Base-by-base conservation (phyloP, 1,139 yeast genomes). In the Taiozyma sp. region DNA sequence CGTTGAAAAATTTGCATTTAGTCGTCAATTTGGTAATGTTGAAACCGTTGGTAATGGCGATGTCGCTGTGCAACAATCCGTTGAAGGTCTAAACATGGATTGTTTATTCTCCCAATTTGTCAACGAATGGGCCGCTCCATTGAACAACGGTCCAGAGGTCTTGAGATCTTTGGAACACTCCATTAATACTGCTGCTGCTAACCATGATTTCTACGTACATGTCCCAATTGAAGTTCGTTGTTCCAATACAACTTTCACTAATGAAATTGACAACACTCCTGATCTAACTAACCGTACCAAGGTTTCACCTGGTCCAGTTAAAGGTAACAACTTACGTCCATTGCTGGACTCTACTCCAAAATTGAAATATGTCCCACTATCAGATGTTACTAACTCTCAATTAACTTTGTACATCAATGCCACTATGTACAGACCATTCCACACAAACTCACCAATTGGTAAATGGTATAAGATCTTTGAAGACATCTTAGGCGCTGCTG, bases 181-280 rank as follows among this genome's bases (percentile, higher is more conserved):
- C 6, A 87, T 92, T 49, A 65, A 75, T 36, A 72, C 70, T 13
- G 97, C 96, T 34, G 84, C 85, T 36, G 62, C 67, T 8, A 66
- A 70, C 8, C 82, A 81, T 47, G 82, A 81, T 30, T 92, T 78
- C 69, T 93, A 77, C 63, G 97, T 91, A 16, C 98, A 93, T 69
- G 96, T 96, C 23, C 99, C 99, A 38, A 83, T 93, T 57, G 99
- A 93, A 71, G 91, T 93, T 40, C 83, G 99, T 64, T 89, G 96
- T 61, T 86, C 97, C 13, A 93, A 93, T 66, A 87, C 92, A 7
- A 87, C 96, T 39, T 74, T 72, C 52, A 70, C 84, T 4, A 49
- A 53, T 34, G 52, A 51, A 2, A 42, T 41, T 8, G 57, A 57
- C 22, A 53, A 50, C 39, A 54, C 64, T 6, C 67, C 69, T 8